A percentile compares a stretch with the other conserved stretches of the same genome.
Evolutionary conservation across 495 filamentous ascomycete genomes (phyloP).

Genomic region (Geopyxis carbonaria): DNA sequence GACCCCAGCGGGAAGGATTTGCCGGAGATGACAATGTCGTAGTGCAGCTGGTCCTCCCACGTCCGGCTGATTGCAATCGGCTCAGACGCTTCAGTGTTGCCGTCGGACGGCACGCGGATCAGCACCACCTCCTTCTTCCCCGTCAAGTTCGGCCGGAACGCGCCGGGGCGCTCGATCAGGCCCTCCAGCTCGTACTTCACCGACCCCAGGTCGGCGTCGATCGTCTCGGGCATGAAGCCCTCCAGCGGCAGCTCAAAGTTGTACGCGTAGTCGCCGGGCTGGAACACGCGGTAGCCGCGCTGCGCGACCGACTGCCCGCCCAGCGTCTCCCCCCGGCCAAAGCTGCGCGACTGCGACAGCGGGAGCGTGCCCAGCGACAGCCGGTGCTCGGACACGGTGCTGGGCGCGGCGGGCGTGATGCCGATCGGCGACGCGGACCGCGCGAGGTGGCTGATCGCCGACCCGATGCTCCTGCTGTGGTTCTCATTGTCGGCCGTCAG

Average conservation of each 20-base stretch:
- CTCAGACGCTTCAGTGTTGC: slow-evolving; percentile 83
- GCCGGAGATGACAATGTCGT: slow-evolving; percentile 96
- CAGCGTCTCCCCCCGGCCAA: slow-evolving; percentile 54
- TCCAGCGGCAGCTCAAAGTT: slow-evolving; percentile 90
- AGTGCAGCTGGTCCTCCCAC: slow-evolving; percentile 97
- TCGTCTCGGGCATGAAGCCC: slow-evolving; percentile 79
- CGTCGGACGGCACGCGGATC: slow-evolving; percentile 75
- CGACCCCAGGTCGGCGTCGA: slow-evolving; percentile 70
- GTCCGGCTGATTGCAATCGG: slow-evolving; percentile 92
- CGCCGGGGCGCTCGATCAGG: slow-evolving; percentile 71
- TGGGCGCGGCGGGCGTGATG: slow-evolving; percentile 12
- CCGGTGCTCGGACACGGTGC: slow-evolving; percentile 27
- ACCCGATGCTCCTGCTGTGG: slow-evolving; percentile 12
- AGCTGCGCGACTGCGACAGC: slow-evolving; percentile 67
- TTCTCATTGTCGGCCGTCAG: background rate
- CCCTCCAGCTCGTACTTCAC: slow-evolving; percentile 85
- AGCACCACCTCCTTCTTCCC: slow-evolving; percentile 72
- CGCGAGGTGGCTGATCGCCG: slow-evolving; percentile 26
- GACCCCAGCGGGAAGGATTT: slow-evolving; percentile 92
- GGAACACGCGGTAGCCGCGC: slow-evolving; percentile 79
- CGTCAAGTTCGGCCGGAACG: slow-evolving; percentile 78
- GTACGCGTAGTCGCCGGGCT: slow-evolving; percentile 83
- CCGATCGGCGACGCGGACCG: slow-evolving; percentile 20
- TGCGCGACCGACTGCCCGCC: slow-evolving; percentile 39
- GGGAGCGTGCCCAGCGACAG: slow-evolving; percentile 74